These are phyloP conservation scores for Delonix regia DNA, from an alignment of 306 rosid genomes.

Conservation along the genomic window DNA sequence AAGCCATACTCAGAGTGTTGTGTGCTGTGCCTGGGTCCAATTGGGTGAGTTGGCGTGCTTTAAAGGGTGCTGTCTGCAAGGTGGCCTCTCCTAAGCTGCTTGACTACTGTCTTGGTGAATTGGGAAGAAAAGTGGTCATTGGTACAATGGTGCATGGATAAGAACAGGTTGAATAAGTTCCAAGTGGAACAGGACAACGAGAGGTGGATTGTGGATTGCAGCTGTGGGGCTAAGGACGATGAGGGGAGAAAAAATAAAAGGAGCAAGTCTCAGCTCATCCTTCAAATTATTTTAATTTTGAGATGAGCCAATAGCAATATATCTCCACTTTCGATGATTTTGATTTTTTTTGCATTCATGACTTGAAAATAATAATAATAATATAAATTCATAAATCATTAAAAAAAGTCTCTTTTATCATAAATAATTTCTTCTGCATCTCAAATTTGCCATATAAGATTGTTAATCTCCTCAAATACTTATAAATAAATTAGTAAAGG, in stretches of 20 bases:
- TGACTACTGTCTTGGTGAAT: conserved; percentile 77
- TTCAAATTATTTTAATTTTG: no score
- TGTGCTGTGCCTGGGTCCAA: conserved; percentile 88
- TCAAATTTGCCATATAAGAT: no score
- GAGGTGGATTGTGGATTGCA: conserved; percentile 96
- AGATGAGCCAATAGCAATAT: no score
- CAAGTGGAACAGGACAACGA: conserved; percentile 91
- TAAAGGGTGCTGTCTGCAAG: conserved; percentile 86
- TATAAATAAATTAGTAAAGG: no score
- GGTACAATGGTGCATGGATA: conserved; percentile 73
- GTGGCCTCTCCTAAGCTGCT: conserved; percentile 78
- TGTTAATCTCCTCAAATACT: no score
- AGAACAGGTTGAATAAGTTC: conserved; percentile 65
- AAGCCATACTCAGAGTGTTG: conserved; percentile 85
- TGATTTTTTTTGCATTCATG: no score
- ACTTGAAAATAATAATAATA: no score
- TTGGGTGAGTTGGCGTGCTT: conserved; percentile 85
- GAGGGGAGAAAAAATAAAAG: conserved; percentile 99
- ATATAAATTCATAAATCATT: no score
- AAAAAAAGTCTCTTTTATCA: no score
- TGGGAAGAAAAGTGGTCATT: conserved; percentile 75
- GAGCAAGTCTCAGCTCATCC: no score
- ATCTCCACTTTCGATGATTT: no score
- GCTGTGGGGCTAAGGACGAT: conserved; percentile 89
- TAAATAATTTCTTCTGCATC: no score